Percentiles rank a stretch among this genome's conserved stretches.
Conservation (phyloP, 2,329 filamentous ascomycete genomes). For the Pyrenophora teres region DNA sequence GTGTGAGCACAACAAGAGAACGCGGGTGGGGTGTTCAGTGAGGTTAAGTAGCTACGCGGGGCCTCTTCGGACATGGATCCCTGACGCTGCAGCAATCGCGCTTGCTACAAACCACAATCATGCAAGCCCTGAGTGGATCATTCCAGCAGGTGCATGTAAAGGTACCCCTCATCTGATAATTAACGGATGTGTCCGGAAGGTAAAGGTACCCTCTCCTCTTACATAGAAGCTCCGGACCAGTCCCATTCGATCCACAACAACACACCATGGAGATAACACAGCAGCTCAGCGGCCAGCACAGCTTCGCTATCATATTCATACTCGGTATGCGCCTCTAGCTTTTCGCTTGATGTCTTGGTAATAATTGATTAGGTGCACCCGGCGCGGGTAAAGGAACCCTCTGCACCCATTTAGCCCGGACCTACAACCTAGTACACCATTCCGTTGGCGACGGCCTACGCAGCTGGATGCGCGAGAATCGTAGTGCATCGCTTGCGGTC, state of each 20-base stretch:
- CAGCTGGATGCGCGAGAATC: slow-evolving; percentile 2
- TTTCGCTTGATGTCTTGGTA: background rate
- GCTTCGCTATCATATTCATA: slow-evolving; percentile 1
- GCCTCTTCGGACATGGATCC: background rate
- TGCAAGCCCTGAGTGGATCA: background rate
- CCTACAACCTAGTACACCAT: background rate
- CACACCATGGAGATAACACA: background rate
- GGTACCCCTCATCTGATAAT: too few species aligned
- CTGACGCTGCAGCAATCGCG: background rate
- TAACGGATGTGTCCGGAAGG: too few species aligned
- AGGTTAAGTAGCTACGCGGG: too few species aligned
- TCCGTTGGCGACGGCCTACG: slow-evolving; percentile 1
- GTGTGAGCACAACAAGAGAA: too few species aligned
- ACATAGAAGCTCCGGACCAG: too few species aligned
- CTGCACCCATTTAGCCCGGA: background rate
- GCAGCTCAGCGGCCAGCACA: background rate
- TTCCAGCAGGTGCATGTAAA: too few species aligned
- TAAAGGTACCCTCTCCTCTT: too few species aligned
- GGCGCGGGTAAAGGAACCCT: slow-evolving; percentile 3
- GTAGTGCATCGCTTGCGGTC: background rate
- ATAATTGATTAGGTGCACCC: background rate
- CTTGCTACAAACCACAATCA: slow-evolving; percentile 1
- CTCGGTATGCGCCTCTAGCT: background rate
- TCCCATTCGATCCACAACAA: background rate
- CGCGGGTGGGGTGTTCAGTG: too few species aligned